A percentile compares a stretch with the other conserved stretches of the same genome.
Evolutionary conservation across 2,329 filamentous ascomycete genomes (phyloP).

Genomic region (Aspergillus novofumigatus): DNA sequence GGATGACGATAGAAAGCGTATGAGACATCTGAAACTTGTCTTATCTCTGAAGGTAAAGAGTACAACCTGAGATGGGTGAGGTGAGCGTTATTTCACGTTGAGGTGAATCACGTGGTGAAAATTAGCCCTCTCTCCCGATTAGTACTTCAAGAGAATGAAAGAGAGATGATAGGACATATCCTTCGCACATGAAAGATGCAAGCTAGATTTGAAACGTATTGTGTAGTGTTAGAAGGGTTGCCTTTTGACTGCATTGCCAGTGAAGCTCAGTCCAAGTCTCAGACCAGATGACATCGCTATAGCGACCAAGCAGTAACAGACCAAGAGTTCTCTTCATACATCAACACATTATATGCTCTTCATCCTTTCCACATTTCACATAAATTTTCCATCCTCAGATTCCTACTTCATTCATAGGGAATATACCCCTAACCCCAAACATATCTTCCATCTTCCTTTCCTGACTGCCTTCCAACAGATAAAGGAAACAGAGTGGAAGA

Average conservation of each 20-base stretch:
- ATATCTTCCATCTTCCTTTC: not conserved
- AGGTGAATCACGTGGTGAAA: not conserved
- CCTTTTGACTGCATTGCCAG: not conserved
- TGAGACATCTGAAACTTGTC: not conserved
- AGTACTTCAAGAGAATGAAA: not conserved
- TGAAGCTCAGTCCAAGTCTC: not conserved
- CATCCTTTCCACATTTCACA: not conserved
- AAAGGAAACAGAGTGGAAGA: not conserved
- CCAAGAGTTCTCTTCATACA: not conserved
- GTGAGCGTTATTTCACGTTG: not conserved
- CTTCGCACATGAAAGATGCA: not conserved
- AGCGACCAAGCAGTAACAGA: not conserved
- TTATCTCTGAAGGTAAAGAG: not conserved
- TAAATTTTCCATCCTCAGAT: not conserved
- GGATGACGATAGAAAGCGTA: not conserved
- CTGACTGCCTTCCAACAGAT: conserved; percentile 1
- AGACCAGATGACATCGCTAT: not conserved
- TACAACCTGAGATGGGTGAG: not conserved
- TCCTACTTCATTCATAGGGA: not conserved
- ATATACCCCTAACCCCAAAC: not conserved
- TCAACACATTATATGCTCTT: not conserved
- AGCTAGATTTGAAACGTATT: not conserved
- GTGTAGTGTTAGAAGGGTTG: not conserved
- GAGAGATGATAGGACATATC: not conserved
- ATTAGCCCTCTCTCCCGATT: not conserved